phyloP scores from a whole-genome alignment of 495 filamentous ascomycete species.

The Amniculicola lignicola region DNA sequence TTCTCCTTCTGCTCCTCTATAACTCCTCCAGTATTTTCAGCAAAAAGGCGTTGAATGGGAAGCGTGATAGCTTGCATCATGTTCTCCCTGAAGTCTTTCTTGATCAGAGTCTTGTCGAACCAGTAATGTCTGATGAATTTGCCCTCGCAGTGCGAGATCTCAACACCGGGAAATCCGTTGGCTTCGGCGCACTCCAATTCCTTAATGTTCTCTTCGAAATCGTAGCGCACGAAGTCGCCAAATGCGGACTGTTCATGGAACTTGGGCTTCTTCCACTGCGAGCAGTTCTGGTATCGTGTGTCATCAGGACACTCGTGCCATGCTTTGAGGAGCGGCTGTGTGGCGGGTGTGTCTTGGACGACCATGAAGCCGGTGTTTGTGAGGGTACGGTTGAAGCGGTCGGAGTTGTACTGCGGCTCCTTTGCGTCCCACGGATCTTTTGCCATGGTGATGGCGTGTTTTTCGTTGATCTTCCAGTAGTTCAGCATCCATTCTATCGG shows the following conservation, averaged over 20 bases:
- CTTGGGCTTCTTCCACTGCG: slow-evolving; percentile 37
- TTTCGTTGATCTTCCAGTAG: slow-evolving; percentile 49
- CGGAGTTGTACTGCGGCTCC: slow-evolving; percentile 31
- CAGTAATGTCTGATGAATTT: slow-evolving; percentile 33
- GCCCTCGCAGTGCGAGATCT: slow-evolving; percentile 21
- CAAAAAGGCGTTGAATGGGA: slow-evolving; percentile 25
- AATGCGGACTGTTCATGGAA: slow-evolving; percentile 46
- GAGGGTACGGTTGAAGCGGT: slow-evolving; percentile 36
- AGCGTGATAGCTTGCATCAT: slow-evolving; percentile 30
- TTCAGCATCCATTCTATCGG: slow-evolving; percentile 57
- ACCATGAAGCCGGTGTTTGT: slow-evolving; percentile 47
- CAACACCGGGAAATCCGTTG: slow-evolving; percentile 31
- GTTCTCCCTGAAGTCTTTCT: slow-evolving; percentile 23
- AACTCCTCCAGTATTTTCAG: slow-evolving; percentile 6
- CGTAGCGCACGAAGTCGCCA: slow-evolving; percentile 42
- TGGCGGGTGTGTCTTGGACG: slow-evolving; percentile 39
- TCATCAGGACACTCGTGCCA: slow-evolving; percentile 44
- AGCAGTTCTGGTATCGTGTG: slow-evolving; percentile 38
- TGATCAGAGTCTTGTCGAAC: slow-evolving; percentile 28
- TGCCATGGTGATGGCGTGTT: slow-evolving; percentile 49
- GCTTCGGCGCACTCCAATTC: slow-evolving; percentile 43
- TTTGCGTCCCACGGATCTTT: slow-evolving; percentile 26
- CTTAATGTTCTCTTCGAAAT: slow-evolving; percentile 38
- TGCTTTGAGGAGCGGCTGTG: slow-evolving; percentile 39
- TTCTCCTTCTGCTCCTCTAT: slow-evolving; percentile 8